Evolutionary conservation across 495 filamentous ascomycete genomes (phyloP), one percentile per base, ranked within the genome.

Genomic region (Evernia prunastri): DNA sequence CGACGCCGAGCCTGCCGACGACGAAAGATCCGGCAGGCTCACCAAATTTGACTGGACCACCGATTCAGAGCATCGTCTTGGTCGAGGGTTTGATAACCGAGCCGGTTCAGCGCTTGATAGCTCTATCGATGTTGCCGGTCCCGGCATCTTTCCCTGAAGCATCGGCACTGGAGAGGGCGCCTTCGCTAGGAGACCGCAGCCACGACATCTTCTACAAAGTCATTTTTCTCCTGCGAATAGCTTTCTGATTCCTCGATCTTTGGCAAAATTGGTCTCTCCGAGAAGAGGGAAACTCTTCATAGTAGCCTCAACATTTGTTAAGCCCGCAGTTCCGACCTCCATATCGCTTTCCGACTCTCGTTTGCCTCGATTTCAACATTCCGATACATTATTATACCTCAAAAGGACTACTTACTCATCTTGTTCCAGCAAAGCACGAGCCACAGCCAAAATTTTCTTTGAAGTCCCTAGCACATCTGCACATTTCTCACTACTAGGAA

Each of bases 31-130:
- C n/a, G 36, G 53, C 17, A 42, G 36, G 53, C 61, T 47, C 8
- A 7, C 11, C 12, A 63, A 45, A 29, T 25, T 63, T 25, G 61
- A 63, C n/a, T 63, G 12, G 37, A 17, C 13, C 10, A 57, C n/a
- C 13, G 43, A 29, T 4, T 10, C 35, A 35, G 37, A 20, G 5
- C 4, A 37, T 43, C 12, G 35, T n/a, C 51, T 7, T 27, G 51
- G 15, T 4, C 25, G 15, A 45, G 39, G 61, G 18, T n/a, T 58
- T 23, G 11, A 12, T 9, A 13, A 23, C 35, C 3, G 11, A 56
- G 33, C 11, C 12, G 9, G n/a, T n/a, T 40, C 23, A 9, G 11
- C 25, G n/a, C 27, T 59, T 36, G 25, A 31, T 18, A n/a, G 11
- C 15, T 49, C 0, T 1, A 18, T 25, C 8, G 25, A 36, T 33